Evolutionary conservation across 257 asterid genomes (phyloP).

Genomic region (Sherardia arvensis): DNA sequence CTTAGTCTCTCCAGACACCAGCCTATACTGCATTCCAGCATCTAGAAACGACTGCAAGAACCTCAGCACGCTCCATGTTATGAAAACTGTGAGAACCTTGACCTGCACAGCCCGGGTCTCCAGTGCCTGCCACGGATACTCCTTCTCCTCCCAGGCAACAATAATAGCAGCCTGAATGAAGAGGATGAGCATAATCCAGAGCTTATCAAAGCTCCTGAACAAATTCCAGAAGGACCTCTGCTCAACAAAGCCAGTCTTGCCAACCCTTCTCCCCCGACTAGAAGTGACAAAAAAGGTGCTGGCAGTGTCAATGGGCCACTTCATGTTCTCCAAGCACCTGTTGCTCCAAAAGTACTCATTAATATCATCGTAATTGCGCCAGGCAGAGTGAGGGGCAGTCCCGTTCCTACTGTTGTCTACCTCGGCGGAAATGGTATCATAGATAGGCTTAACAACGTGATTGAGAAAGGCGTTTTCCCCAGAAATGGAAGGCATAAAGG

Average conservation of each 20-base stretch:
- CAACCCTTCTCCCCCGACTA: conserved; percentile 68
- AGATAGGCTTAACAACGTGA: conserved; percentile 73
- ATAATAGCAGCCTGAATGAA: conserved; percentile 82
- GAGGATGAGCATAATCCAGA: conserved; percentile 81
- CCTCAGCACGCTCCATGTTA: conserved; percentile 87
- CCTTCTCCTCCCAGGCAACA: conserved; percentile 69
- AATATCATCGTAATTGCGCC: conserved; percentile 94
- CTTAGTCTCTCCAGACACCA: conserved; percentile 88
- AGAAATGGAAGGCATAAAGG: conserved; percentile 70
- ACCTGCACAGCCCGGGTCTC: conserved; percentile 56
- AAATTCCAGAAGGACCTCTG: conserved; percentile 92
- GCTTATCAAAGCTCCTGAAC: conserved; percentile 86
- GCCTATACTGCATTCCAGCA: conserved; percentile 70
- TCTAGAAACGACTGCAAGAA: conserved; percentile 81
- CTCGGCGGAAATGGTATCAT: conserved; percentile 68
- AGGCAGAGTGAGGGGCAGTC: conserved; percentile 95
- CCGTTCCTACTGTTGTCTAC: conserved; percentile 79
- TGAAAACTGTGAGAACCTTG: conserved; percentile 66
- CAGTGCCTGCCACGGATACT: conserved; percentile 77
- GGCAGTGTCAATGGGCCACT: conserved; percentile 85
- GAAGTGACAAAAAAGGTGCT: conserved; percentile 81
- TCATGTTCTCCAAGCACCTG: conserved; percentile 84
- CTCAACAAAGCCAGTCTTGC: conserved; percentile 97
- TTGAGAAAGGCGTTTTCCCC: conserved; percentile 73
- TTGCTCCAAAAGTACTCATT: conserved; percentile 95